A percentile compares a stretch with the other conserved stretches of the same genome.
Evolutionary conservation across 352 stramenopile genomes (phyloP).

Genomic region (Globisporangium spinosum): DNA sequence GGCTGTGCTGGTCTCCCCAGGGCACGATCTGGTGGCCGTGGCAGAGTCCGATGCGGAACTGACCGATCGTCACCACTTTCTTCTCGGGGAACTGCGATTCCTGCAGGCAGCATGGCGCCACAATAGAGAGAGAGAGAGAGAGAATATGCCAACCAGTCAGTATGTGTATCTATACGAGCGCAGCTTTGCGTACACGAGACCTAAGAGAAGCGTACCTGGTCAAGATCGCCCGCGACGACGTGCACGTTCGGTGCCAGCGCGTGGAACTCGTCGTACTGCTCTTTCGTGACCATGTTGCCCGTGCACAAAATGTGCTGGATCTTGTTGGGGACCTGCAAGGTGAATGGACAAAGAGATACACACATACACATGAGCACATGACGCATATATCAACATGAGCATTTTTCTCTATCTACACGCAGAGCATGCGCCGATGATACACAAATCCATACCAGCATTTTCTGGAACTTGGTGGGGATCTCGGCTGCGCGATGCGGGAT

Average conservation of each 20-base stretch:
- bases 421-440: neutral
- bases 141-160: neutral
- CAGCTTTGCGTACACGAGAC: neutral
- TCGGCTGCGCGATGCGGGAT: conserved; percentile 92
- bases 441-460: conserved; percentile 67
- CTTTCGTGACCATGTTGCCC: conserved; percentile 94
- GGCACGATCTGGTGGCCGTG: conserved; percentile 96
- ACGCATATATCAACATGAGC: neutral
- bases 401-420: neutral
- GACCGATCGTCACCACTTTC: conserved; percentile 94
- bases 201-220: conserved; percentile 57
- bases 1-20: conserved; percentile 85
- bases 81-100: conserved; percentile 90
- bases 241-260: conserved; percentile 96
- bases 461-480: conserved; percentile 97
- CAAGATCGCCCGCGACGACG: conserved; percentile 94
- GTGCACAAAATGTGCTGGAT: conserved; percentile 99
- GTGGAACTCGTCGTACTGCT: conserved; percentile 94
- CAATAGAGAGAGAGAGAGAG: neutral
- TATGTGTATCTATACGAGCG: neutral
- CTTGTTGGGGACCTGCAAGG: conserved; percentile 92
- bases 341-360: conserved; percentile 15
- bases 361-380: neutral
- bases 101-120: conserved; percentile 20
- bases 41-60: conserved; percentile 96